These are phyloP conservation scores for Cutaneotrichosporon spelunceum DNA, from an alignment of 1,284 basidiomycete genomes.

Conservation along the genomic window DNA sequence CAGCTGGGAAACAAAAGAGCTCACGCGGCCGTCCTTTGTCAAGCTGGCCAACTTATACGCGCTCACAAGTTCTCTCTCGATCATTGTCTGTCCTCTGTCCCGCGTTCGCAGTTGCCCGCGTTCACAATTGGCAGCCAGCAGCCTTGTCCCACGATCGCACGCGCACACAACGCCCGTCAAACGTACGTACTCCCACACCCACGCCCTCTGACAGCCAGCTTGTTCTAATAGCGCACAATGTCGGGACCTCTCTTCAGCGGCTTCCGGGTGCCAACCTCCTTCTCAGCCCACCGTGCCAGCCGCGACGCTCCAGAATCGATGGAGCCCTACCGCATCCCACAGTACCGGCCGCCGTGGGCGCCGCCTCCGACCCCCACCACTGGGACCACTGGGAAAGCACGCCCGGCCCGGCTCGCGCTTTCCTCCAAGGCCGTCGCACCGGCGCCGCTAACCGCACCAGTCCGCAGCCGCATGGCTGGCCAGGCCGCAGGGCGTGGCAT, in stretches of 20 bases:
- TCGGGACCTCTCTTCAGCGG: neutral
- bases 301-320: neutral
- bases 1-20: neutral
- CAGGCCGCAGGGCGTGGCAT: conserved; percentile 31
- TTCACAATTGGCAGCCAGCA: too few species aligned
- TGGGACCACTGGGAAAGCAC: neutral
- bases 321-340: conserved; percentile 23
- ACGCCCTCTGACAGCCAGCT: neutral
- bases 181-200: neutral
- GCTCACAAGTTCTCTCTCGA: too few species aligned
- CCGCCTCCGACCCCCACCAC: conserved; percentile 8
- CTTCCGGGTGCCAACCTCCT: neutral
- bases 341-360: conserved; percentile 11
- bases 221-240: neutral
- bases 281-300: neutral
- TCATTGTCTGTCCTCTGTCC: too few species aligned
- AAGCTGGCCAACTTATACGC: too few species aligned
- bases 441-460: conserved; percentile 13
- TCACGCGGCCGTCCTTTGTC: neutral
- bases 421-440: neutral
- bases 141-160: too few species aligned
- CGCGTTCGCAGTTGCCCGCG: neutral
- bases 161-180: neutral
- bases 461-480: conserved; percentile 22
- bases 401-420: conserved; percentile 5